Percentiles rank a stretch among this genome's conserved stretches.
phyloP scores from a whole-genome alignment of 352 stramenopile species.

The Pythium dissotocum region DNA sequence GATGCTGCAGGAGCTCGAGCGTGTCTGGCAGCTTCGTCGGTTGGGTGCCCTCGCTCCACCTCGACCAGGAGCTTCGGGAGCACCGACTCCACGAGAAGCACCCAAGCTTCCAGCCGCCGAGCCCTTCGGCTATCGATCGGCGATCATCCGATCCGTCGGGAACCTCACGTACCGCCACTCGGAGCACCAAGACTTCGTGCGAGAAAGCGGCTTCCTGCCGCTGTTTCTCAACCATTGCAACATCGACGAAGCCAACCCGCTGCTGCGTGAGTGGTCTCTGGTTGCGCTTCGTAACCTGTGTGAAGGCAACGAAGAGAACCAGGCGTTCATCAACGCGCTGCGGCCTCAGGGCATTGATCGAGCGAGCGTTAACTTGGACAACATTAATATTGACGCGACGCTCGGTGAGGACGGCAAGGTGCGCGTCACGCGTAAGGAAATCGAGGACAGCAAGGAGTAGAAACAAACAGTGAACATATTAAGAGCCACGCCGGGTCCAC shows the following conservation, averaged over 20 bases:
- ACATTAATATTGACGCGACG: slow-evolving; percentile 34
- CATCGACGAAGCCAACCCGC: slow-evolving; percentile 83
- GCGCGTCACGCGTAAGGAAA: slow-evolving; percentile 21
- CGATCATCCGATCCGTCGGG: slow-evolving; percentile 75
- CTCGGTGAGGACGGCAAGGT: slow-evolving; percentile 32
- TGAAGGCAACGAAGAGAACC: slow-evolving; percentile 80
- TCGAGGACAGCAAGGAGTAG: slow-evolving; percentile 18
- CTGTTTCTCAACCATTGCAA: slow-evolving; percentile 91
- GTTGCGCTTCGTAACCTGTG: slow-evolving; percentile 89
- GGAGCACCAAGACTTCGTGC: slow-evolving; percentile 75
- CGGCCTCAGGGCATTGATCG: slow-evolving; percentile 58
- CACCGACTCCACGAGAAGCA: neutral
- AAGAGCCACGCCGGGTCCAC: neutral
- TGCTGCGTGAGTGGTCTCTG: slow-evolving; percentile 90
- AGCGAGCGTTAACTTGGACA: slow-evolving; percentile 31
- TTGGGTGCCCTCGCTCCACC: slow-evolving; percentile 28
- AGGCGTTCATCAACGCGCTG: slow-evolving; percentile 62
- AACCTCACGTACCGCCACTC: slow-evolving; percentile 81
- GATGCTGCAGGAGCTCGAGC: slow-evolving; percentile 59
- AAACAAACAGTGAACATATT: neutral
- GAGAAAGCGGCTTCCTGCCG: slow-evolving; percentile 65
- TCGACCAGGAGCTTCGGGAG: slow-evolving; percentile 7
- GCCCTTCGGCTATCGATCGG: slow-evolving; percentile 71
- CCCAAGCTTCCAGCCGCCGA: slow-evolving; percentile 25
- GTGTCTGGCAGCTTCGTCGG: slow-evolving; percentile 52